Evolutionary conservation across 495 filamentous ascomycete species (phyloP), one percentile per base, ranked within the genome.

Genomic region (Astrothelium subdiscretum): DNA sequence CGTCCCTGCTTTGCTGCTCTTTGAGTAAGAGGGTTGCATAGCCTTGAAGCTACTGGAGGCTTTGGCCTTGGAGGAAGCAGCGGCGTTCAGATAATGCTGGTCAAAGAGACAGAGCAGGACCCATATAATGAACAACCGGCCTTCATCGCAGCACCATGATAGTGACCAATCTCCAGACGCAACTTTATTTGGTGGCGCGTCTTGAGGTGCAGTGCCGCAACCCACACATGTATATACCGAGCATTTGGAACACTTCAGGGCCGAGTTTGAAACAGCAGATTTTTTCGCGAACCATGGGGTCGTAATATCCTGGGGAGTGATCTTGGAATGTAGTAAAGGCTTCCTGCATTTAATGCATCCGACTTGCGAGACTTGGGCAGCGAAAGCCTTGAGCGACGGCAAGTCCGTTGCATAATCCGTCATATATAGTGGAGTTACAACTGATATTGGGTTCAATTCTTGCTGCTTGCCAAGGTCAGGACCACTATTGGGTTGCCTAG

Each of bases 101-200:
- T 72, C 70, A 32, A 68, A 65, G 13, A 67, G 65, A 44, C 64
- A 68, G 1, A 72, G 66, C 10, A 67, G 8, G 11, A 65, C 61
- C 70, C 70, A 72, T n/a, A 71, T 59, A 10, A 72, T 32, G 59
- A 67, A 66, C 26, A 71, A 31, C 0, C 64, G 57, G 10, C 65
- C 67, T 6, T 40, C 48, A 32, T 68, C 66, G 44, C 70, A 71
- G 62, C 69, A 70, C 70, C 70, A 71, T 6, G 32, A 22, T 3
- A 68, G 22, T 15, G 61, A 29, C 1, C 48, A 26, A 29, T 54
- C 64, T 3, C 64, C 48, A 8, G 24, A 27, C 13, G 32, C 22
- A 2, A 8, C 20, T 20, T 2, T 26, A 22, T 48, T 48, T 32
- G n/a, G 3, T 22, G 44, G 38, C 31, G 20, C 15, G 31, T 15